These are phyloP conservation scores for Podosphaera leucotricha DNA, from an alignment of 2,329 filamentous ascomycete species.

Conservation along the genomic window DNA sequence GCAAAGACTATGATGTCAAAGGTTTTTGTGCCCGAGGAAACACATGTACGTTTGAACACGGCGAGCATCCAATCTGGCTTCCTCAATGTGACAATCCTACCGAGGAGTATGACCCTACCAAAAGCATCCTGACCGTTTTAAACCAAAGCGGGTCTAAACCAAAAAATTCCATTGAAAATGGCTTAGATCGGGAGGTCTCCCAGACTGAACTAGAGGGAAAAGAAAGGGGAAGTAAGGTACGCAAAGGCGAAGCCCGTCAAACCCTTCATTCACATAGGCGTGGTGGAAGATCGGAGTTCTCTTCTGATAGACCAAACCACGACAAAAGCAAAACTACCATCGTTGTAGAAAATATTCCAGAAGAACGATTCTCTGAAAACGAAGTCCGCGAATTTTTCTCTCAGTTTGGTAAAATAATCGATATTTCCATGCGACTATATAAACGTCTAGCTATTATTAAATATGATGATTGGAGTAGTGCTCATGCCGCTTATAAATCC, in stretches of 20 bases:
- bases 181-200: not conserved
- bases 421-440: constrained; percentile 40
- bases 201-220: not conserved
- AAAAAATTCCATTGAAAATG: constrained; percentile 1
- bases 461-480: constrained; percentile 39
- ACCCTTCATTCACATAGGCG: constrained; percentile 6
- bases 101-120: constrained; percentile 35
- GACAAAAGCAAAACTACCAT: constrained; percentile 43
- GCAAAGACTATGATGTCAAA: constrained; percentile 47
- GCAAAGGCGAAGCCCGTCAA: constrained; percentile 1
- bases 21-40: constrained; percentile 47
- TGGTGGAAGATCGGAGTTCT: constrained; percentile 29
- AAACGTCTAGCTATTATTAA: constrained; percentile 47
- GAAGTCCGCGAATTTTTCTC: constrained; percentile 44
- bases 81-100: constrained; percentile 5
- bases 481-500: constrained; percentile 47
- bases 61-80: constrained; percentile 24
- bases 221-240: not conserved
- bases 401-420: constrained; percentile 42
- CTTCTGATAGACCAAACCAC: constrained; percentile 34
- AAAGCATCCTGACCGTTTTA: constrained; percentile 18
- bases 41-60: constrained; percentile 47
- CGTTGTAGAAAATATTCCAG: constrained; percentile 57
- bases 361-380: constrained; percentile 42
- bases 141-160: constrained; percentile 3